Conservation (phyloP, 108 stramenopile genomes). For the Cyclostephanos invisitatus region DNA sequence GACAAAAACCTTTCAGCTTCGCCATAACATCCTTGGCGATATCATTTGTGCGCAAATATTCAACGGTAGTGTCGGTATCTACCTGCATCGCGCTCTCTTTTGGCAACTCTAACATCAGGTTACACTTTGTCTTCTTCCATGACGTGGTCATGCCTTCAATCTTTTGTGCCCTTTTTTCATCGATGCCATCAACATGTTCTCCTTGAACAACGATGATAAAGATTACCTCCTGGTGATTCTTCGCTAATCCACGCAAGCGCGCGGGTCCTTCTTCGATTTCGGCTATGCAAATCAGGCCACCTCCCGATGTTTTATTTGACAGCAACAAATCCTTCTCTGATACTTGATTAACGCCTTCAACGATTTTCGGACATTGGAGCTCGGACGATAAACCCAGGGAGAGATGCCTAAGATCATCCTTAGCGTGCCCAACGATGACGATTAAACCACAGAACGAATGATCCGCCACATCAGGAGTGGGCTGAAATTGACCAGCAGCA, state of each 20-base stretch:
- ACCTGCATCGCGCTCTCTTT: not conserved
- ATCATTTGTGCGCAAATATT: slow-evolving; percentile 13
- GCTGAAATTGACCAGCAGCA: slow-evolving; percentile 35
- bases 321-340: slow-evolving; percentile 20
- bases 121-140: slow-evolving; percentile 42
- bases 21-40: slow-evolving; percentile 8
- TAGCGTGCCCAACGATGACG: slow-evolving; percentile 47
- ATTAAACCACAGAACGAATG: slow-evolving; percentile 46
- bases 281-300: slow-evolving; percentile 31
- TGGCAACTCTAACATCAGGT: slow-evolving; percentile 37
- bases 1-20: slow-evolving; percentile 9
- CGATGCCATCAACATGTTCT: slow-evolving; percentile 13
- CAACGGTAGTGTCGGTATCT: slow-evolving; percentile 6
- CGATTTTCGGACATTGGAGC: slow-evolving; percentile 28
- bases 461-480: not conserved
- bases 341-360: slow-evolving; percentile 7
- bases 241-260: slow-evolving; percentile 12
- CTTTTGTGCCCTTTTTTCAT: slow-evolving; percentile 27
- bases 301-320: slow-evolving; percentile 7
- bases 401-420: slow-evolving; percentile 25
- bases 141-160: slow-evolving; percentile 34
- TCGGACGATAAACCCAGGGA: slow-evolving; percentile 45
- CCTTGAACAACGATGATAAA: slow-evolving; percentile 47
- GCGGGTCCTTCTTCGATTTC: slow-evolving; percentile 23
- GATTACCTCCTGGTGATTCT: slow-evolving; percentile 30